Conservation (phyloP, 192 early-diverging fungal genomes). For the Allomyces arbusculus region DNA sequence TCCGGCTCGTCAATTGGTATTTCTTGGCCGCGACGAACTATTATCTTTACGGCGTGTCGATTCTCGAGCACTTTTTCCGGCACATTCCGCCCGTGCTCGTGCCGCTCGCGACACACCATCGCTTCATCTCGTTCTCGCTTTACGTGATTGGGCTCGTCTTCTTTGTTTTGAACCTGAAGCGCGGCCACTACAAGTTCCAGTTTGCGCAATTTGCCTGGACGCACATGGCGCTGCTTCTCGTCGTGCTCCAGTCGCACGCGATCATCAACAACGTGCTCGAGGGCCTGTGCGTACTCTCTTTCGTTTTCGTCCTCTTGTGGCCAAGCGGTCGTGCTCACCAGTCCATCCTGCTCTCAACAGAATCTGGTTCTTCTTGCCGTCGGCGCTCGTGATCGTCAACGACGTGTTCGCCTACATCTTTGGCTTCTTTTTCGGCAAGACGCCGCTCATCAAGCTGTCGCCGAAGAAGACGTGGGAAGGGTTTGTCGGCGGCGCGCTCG, state of each 20-base stretch:
- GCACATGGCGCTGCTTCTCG: constrained; percentile 82
- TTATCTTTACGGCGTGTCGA: constrained; percentile 83
- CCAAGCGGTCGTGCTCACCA: neutral
- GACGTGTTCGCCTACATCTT: constrained; percentile 90
- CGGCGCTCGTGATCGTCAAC: constrained; percentile 74
- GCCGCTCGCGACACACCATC: constrained; percentile 76
- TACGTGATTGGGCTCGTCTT: constrained; percentile 78
- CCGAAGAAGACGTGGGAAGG: constrained; percentile 99
- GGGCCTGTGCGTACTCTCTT: constrained; percentile 33
- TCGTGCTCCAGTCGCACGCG: constrained; percentile 84
- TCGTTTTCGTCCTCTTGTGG: neutral
- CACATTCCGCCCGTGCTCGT: constrained; percentile 56
- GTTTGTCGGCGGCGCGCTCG: constrained; percentile 70
- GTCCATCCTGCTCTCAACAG: neutral
- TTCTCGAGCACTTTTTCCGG: constrained; percentile 74
- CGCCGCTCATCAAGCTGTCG: constrained; percentile 75
- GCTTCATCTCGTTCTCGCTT: constrained; percentile 77
- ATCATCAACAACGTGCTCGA: constrained; percentile 96
- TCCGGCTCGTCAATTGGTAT: constrained; percentile 82
- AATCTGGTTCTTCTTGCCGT: constrained; percentile 62
- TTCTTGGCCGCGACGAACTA: constrained; percentile 77
- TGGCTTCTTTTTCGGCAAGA: constrained; percentile 87
- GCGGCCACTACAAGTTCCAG: constrained; percentile 85
- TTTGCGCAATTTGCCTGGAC: constrained; percentile 93
- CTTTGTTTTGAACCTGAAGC: constrained; percentile 82